Evolutionary conservation across 2,329 filamentous ascomycete species (phyloP).

Genomic region (Pestalotiopsis sp.): DNA sequence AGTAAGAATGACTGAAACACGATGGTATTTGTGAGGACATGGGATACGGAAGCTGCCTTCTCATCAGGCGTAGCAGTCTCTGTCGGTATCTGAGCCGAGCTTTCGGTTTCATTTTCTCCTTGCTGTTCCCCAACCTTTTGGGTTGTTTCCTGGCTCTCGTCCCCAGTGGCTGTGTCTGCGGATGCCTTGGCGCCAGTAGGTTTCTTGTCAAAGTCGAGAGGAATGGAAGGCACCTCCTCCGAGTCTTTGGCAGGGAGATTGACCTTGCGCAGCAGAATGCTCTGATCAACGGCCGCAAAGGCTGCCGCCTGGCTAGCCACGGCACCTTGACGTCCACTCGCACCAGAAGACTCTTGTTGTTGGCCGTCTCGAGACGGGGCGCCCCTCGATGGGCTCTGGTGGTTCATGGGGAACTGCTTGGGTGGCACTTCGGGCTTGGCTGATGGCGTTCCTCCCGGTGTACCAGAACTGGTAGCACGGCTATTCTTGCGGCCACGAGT

Average conservation of each 20-base stretch:
- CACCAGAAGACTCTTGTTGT: conserved; percentile 23
- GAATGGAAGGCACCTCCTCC: conserved; percentile 44
- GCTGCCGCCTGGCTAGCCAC: conserved; percentile 57
- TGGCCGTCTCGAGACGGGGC: conserved; percentile 34
- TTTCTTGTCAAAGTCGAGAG: conserved; percentile 45
- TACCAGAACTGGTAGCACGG: conserved; percentile 29
- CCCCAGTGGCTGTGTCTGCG: conserved; percentile 19
- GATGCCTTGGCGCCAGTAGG: conserved; percentile 24
- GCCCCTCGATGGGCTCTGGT: conserved; percentile 37
- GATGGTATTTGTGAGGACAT: conserved; percentile 78
- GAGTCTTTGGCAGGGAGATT: conserved; percentile 45
- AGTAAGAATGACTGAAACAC: conserved; percentile 80
- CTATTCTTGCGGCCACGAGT: conserved; percentile 50
- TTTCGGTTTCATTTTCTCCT: conserved; percentile 22
- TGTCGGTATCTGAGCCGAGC: conserved; percentile 19
- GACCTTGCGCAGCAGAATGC: conserved; percentile 58
- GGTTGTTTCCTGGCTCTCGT: conserved; percentile 13
- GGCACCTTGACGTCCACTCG: conserved; percentile 32
- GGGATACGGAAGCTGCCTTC: conserved; percentile 68
- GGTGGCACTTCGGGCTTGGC: conserved; percentile 40
- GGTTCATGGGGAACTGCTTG: conserved; percentile 44
- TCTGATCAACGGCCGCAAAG: conserved; percentile 67
- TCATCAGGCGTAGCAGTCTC: conserved; percentile 27
- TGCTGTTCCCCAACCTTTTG: conserved; percentile 21
- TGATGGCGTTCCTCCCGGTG: conserved; percentile 34